Evolutionary conservation across 2,329 filamentous ascomycete species (phyloP), one percentile per base, ranked within the genome.

Genomic region (Xylaria digitata): DNA sequence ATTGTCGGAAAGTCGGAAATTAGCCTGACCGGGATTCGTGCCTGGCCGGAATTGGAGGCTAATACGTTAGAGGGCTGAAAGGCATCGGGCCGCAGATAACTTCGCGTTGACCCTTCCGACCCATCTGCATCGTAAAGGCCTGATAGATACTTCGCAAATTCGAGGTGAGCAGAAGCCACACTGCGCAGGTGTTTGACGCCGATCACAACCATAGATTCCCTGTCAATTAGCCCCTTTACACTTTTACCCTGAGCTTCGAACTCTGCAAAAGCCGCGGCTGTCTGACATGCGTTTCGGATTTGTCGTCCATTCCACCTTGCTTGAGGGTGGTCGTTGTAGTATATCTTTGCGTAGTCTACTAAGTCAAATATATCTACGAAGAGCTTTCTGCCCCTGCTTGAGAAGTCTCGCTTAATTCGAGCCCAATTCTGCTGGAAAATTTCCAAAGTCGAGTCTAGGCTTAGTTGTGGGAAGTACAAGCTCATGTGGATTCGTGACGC

Each of bases 401-500:
- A 49, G 46, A 64, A 70, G 0, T 65, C 66, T 7, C 65, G 59
- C 13, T 61, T 42, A 0, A 73, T 68, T 5, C 61, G 49, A 1
- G 54, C 43, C 48, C 67, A 54, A 42, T 71, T 72, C 21, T 66
- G 55, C 2, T 67, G 13, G 40, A 71, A 73, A 1, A 74, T 61
- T 21, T 65, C 40, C 13, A 50, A 19, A 3, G 69, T 72, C 3
- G 70, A 64, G 0, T 58, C 19, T 2, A 54, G 21, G 34, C 69
- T 56, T 2, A 76, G 71, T 1, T 62, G 57, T 0, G 72, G 76
- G 56, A 79, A 80, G 67, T 79, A 75, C 0, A 80, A 68, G 15
- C 71, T 75, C 11, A 79, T 69, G 46, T 81, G 77, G 19, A 81
- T 78, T 1, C 79, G 75, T 0, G 79, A 80, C 45, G 71, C 69